phyloP scores from a whole-genome alignment of 371 early-diverging fungal genomes.

The Mucor mucedo region DNA sequence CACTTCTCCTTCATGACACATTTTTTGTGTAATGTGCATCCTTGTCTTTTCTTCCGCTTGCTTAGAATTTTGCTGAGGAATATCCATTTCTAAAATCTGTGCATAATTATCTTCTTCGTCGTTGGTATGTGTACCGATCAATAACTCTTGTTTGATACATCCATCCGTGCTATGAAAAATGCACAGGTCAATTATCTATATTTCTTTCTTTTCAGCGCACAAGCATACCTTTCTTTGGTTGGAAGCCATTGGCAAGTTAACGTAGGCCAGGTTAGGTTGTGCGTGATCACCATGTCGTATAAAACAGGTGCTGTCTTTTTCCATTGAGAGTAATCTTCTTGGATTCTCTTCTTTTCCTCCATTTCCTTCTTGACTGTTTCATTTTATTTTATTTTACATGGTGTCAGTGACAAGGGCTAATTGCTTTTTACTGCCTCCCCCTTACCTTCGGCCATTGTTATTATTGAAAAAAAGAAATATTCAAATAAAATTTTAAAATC shows the following conservation, averaged over 20 bases:
- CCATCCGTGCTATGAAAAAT: background rate
- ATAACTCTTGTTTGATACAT: conserved; percentile 79
- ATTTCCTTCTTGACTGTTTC: conserved; percentile 6
- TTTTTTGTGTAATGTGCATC: conserved; percentile 74
- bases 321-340: conserved; percentile 98
- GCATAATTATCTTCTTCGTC: conserved; percentile 94
- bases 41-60: conserved; percentile 22
- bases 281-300: conserved; percentile 97
- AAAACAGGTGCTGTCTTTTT: conserved; percentile 98
- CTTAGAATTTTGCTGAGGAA: conserved; percentile 79
- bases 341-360: conserved; percentile 75
- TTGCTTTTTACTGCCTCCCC: too few relatives aligned
- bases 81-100: conserved; percentile 87
- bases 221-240: conserved; percentile 46
- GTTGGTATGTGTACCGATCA: conserved; percentile 97
- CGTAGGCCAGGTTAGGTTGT: conserved; percentile 98
- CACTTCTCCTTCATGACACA: conserved; percentile 95
- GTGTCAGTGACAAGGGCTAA: too few relatives aligned
- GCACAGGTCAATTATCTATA: conserved; percentile 1
- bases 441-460: too few relatives aligned
- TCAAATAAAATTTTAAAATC: too few relatives aligned
- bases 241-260: conserved; percentile 99
- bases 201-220: background rate
- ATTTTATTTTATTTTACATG: background rate
- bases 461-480: too few relatives aligned